Conservation (phyloP, 106 monocot genomes). For the Amphibolis antarctica region DNA sequence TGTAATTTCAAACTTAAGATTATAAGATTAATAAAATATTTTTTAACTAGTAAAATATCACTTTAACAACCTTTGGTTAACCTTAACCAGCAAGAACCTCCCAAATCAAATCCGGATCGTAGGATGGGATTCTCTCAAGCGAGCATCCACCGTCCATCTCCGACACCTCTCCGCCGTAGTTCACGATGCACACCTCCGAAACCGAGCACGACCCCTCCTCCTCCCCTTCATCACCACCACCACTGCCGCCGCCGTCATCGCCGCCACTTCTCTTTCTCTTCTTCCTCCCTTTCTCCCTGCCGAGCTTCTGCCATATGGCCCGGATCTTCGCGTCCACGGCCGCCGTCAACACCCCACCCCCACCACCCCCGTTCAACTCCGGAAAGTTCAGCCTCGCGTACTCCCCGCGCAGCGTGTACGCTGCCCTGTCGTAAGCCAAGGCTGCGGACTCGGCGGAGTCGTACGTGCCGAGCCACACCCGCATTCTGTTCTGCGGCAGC, state of each 20-base stretch:
- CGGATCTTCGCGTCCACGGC: constrained; percentile 76
- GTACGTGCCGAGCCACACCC: constrained; percentile 26
- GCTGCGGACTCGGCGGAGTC: constrained; percentile 73
- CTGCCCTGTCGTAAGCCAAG: constrained; percentile 76
- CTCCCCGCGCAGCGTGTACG: constrained; percentile 56
- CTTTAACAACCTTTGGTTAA: too few relatives aligned
- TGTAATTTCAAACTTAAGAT: too few relatives aligned
- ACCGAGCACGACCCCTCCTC: background rate
- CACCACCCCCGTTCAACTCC: constrained; percentile 10
- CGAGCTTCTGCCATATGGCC: constrained; percentile 51
- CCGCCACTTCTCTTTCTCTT: background rate
- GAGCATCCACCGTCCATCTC: constrained; percentile 29
- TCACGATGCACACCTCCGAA: background rate
- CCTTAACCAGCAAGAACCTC: constrained; percentile 36
- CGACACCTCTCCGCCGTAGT: background rate
- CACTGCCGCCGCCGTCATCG: background rate
- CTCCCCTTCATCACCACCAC: background rate
- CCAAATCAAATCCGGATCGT: constrained; percentile 81
- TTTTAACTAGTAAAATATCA: too few relatives aligned
- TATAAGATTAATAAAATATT: too few relatives aligned
- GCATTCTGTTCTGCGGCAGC: background rate
- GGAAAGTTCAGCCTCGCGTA: constrained; percentile 88
- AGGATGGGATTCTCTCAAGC: constrained; percentile 54
- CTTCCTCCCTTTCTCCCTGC: constrained; percentile 4
- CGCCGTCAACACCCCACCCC: constrained; percentile 15